A percentile compares a stretch with the other conserved stretches of the same genome.
Conservation (phyloP, 805 yeast genomes). For the Metschnikowia similis region DNA sequence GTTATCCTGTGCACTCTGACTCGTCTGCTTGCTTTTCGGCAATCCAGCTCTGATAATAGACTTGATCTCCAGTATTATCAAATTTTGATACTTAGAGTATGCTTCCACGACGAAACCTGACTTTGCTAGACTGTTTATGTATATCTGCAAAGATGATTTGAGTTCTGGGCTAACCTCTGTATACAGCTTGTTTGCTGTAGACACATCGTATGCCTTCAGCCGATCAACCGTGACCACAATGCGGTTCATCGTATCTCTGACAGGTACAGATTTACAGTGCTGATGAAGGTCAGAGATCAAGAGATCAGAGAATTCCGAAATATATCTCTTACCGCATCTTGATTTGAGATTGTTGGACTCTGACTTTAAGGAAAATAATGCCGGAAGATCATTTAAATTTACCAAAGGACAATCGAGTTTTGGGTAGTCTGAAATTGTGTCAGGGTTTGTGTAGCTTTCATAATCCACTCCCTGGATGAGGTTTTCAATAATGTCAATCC, state of each 20-base stretch:
- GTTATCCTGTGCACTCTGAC: not conserved
- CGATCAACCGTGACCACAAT: conserved; percentile 30
- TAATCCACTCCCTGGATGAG: conserved; percentile 47
- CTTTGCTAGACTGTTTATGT: conserved; percentile 53
- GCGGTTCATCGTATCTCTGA: conserved; percentile 48
- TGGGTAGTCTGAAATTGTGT: conserved; percentile 17
- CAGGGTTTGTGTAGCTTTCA: conserved; percentile 16
- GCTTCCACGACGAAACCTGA: conserved; percentile 62
- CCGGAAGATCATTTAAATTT: conserved; percentile 46
- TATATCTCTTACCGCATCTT: conserved; percentile 69
- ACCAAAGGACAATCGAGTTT: conserved; percentile 28
- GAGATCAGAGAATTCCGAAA: conserved; percentile 50
- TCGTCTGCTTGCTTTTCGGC: conserved; percentile 6
- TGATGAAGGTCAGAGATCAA: conserved; percentile 58
- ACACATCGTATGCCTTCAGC: conserved; percentile 17
- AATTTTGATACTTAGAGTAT: conserved; percentile 60
- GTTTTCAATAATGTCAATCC: conserved; percentile 53
- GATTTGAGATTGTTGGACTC: conserved; percentile 51
- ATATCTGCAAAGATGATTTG: conserved; percentile 40
- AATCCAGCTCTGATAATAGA: conserved; percentile 50
- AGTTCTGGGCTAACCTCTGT: conserved; percentile 35
- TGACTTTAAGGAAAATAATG: conserved; percentile 47
- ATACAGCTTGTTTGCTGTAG: conserved; percentile 32
- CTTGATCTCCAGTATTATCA: conserved; percentile 67
- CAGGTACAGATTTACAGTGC: conserved; percentile 50